These are phyloP conservation scores for Globisporangium parvum DNA, from an alignment of 352 stramenopile species.

Conservation along the genomic window DNA sequence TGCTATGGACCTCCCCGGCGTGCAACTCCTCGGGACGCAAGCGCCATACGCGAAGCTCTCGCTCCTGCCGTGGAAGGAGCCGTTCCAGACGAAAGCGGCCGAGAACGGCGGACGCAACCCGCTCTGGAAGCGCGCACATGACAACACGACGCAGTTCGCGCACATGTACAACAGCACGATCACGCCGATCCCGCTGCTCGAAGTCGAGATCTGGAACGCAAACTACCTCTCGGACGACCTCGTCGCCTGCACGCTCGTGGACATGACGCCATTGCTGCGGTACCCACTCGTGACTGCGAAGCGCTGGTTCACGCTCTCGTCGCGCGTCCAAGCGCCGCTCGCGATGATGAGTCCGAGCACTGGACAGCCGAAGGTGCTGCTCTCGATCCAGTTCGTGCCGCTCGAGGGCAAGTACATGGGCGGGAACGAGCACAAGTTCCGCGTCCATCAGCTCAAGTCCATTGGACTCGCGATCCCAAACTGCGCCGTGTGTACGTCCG, in stretches of 20 bases:
- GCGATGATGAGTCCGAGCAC: constrained; percentile 38
- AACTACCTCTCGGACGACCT: constrained; percentile 81
- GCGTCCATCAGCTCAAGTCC: constrained; percentile 82
- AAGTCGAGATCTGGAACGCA: constrained; percentile 84
- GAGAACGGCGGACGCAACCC: constrained; percentile 73
- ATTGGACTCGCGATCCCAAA: constrained; percentile 74
- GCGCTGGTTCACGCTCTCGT: constrained; percentile 80
- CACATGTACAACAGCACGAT: constrained; percentile 89
- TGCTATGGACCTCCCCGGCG: constrained; percentile 63
- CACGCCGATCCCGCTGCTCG: constrained; percentile 75
- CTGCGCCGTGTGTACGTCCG: constrained; percentile 66
- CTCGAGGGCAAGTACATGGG: constrained; percentile 48
- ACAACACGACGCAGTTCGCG: constrained; percentile 79
- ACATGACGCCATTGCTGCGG: constrained; percentile 76
- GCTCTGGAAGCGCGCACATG: constrained; percentile 61
- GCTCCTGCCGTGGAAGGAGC: constrained; percentile 81
- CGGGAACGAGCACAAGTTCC: constrained; percentile 79
- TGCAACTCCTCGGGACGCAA: constrained; percentile 57
- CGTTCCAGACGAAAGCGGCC: constrained; percentile 67
- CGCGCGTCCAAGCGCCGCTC: constrained; percentile 29
- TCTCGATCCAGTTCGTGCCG: constrained; percentile 76
- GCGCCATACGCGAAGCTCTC: constrained; percentile 71
- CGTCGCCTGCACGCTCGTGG: constrained; percentile 68
- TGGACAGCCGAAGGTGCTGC: constrained; percentile 53
- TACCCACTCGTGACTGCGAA: constrained; percentile 66